Evolutionary conservation across 768 basidiomycete genomes (phyloP).

Genomic region (Boletellus sp.): DNA sequence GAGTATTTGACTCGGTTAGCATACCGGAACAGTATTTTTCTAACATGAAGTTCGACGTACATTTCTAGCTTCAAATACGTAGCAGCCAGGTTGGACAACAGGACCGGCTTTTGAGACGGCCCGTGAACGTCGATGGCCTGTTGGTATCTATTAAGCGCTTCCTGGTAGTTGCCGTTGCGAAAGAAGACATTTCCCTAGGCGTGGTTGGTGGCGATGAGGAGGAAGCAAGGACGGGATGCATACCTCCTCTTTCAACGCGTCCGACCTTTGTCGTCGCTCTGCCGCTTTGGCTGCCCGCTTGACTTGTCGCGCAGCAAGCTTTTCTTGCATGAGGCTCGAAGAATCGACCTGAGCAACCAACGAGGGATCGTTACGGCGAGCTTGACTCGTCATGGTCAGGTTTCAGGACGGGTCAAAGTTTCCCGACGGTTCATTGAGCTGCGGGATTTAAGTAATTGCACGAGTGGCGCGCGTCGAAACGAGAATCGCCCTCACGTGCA

Average conservation of each 20-base stretch:
- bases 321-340: background rate
- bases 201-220: background rate
- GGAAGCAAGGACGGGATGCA: background rate
- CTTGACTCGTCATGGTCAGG: slow-evolving; percentile 1
- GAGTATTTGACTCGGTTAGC: background rate
- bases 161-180: slow-evolving; percentile 33
- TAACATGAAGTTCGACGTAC: slow-evolving; percentile 31
- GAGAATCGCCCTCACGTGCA: no score
- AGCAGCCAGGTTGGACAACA: slow-evolving; percentile 41
- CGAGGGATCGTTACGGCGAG: background rate
- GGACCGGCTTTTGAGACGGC: slow-evolving; percentile 28
- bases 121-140: slow-evolving; percentile 38
- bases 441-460: background rate
- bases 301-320: slow-evolving; percentile 6
- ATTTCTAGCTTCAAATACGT: slow-evolving; percentile 42
- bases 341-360: background rate
- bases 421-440: background rate
- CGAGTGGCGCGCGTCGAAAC: background rate
- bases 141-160: slow-evolving; percentile 41
- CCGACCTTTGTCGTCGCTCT: slow-evolving; percentile 21
- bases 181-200: slow-evolving; percentile 44
- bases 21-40: slow-evolving; percentile 26
- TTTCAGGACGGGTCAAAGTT: background rate
- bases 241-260: slow-evolving; percentile 31
- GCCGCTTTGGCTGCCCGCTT: slow-evolving; percentile 17